A percentile compares a stretch with the other conserved stretches of the same genome.
phyloP scores from a whole-genome alignment of 2,329 filamentous ascomycete species.

The Hawksworthiomyces lignivorus region DNA sequence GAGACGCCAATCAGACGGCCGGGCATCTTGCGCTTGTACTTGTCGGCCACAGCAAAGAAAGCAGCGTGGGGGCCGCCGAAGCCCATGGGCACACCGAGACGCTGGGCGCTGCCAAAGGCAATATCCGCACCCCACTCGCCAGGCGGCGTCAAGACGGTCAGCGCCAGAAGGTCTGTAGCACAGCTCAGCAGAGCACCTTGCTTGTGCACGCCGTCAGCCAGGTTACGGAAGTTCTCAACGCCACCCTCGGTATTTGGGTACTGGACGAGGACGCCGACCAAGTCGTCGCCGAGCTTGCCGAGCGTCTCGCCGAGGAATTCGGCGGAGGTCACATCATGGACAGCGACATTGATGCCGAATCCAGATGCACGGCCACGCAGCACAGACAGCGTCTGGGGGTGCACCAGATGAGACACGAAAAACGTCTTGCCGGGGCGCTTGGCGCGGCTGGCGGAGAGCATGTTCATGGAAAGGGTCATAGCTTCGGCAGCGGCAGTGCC shows the following conservation, averaged over 20 bases:
- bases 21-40: slow-evolving; percentile 90
- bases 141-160: slow-evolving; percentile 81
- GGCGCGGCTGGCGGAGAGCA: slow-evolving; percentile 60
- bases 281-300: slow-evolving; percentile 66
- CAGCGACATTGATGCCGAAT: slow-evolving; percentile 76
- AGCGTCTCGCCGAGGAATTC: slow-evolving; percentile 54
- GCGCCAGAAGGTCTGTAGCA: slow-evolving; percentile 79
- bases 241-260: slow-evolving; percentile 87
- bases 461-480: slow-evolving; percentile 85
- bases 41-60: slow-evolving; percentile 87
- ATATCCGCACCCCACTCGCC: slow-evolving; percentile 94
- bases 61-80: slow-evolving; percentile 93
- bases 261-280: slow-evolving; percentile 88
- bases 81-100: slow-evolving; percentile 85
- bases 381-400: slow-evolving; percentile 80
- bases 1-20: slow-evolving; percentile 86
- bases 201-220: slow-evolving; percentile 72
- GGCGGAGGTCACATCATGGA: slow-evolving; percentile 62
- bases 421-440: slow-evolving; percentile 73
- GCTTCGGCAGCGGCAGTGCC: slow-evolving; percentile 89
- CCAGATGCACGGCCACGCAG: slow-evolving; percentile 79
- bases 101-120: slow-evolving; percentile 85
- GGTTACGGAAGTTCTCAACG: slow-evolving; percentile 62
- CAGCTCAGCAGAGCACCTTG: slow-evolving; percentile 75
- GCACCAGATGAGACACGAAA: slow-evolving; percentile 73